These are phyloP conservation scores for Aurantiochytrium sp. DNA, from an alignment of 108 stramenopile genomes.

Conservation along the genomic window DNA sequence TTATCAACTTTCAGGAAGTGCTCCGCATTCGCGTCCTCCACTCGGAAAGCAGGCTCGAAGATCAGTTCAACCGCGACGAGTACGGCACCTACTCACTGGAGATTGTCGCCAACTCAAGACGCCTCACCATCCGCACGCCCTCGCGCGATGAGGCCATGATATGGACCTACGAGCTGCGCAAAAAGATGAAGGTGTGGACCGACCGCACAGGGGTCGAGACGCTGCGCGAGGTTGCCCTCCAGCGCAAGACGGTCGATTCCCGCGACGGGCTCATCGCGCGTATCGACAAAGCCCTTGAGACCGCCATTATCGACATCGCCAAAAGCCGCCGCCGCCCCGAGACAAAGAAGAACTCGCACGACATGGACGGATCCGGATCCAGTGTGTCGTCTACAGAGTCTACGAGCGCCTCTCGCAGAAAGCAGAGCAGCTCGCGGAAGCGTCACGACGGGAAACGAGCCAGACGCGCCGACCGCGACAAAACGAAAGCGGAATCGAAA, in stretches of 20 bases:
- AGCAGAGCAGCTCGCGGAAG: too few species aligned
- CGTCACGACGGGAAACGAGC: too few species aligned
- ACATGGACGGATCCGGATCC: too few species aligned
- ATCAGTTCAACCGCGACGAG: background rate
- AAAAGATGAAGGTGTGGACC: background rate
- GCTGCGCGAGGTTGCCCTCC: background rate
- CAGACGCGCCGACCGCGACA: too few species aligned
- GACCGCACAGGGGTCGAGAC: background rate
- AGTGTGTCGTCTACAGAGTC: background rate
- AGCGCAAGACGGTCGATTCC: background rate
- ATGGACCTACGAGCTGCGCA: background rate
- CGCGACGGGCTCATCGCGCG: background rate
- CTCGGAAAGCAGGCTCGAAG: background rate
- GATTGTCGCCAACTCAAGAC: background rate
- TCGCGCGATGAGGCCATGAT: conserved; percentile 1
- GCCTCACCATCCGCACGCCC: background rate
- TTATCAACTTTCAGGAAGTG: background rate
- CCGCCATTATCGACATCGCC: background rate
- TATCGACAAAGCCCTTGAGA: background rate
- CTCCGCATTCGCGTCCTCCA: background rate
- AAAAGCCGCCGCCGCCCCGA: too few species aligned
- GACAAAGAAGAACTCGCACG: too few species aligned
- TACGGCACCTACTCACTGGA: background rate
- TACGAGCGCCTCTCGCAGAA: too few species aligned
- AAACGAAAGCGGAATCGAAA: too few species aligned